phyloP scores from a whole-genome alignment of 768 basidiomycete genomes.

The Leucocoprinus sp. region DNA sequence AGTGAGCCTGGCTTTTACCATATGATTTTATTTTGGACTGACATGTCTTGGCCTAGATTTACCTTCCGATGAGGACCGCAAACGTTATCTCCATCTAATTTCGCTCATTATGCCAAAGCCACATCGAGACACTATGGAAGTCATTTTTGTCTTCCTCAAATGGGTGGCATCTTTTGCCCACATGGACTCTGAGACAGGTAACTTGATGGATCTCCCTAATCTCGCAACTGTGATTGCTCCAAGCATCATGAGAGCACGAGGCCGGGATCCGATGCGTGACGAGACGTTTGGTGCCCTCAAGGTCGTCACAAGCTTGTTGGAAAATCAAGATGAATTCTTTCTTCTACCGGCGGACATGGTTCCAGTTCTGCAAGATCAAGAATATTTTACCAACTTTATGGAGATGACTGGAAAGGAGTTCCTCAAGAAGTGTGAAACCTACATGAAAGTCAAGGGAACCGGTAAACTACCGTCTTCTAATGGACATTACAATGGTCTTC shows the following conservation, averaged over 20 bases:
- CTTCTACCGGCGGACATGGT: slow-evolving; percentile 89
- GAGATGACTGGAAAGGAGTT: slow-evolving; percentile 94
- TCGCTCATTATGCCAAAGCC: slow-evolving; percentile 83
- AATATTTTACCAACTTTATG: slow-evolving; percentile 81
- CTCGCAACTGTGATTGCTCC: slow-evolving; percentile 96
- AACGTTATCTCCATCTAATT: slow-evolving; percentile 77
- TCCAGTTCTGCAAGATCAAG: slow-evolving; percentile 81
- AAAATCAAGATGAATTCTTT: slow-evolving; percentile 93
- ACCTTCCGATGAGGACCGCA: slow-evolving; percentile 67
- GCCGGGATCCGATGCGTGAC: slow-evolving; percentile 79
- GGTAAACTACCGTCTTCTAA: slow-evolving; percentile 38
- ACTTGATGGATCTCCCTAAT: slow-evolving; percentile 96
- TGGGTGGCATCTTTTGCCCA: slow-evolving; percentile 99
- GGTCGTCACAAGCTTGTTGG: slow-evolving; percentile 79
- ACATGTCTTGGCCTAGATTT: slow-evolving; percentile 40
- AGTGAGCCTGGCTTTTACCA: slow-evolving; percentile 40
- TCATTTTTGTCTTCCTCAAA: slow-evolving; percentile 95
- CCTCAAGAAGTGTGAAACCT: slow-evolving; percentile 91
- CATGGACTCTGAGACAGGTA: slow-evolving; percentile 93
- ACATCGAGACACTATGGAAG: slow-evolving; percentile 96
- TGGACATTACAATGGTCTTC: slow-evolving; percentile 25
- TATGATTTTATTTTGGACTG: neutral
- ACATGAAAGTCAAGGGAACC: slow-evolving; percentile 66
- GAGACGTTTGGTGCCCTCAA: slow-evolving; percentile 88
- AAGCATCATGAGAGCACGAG: slow-evolving; percentile 90